phyloP scores from a whole-genome alignment of 2,329 filamentous ascomycete species.

The Zarea fungicola region DNA sequence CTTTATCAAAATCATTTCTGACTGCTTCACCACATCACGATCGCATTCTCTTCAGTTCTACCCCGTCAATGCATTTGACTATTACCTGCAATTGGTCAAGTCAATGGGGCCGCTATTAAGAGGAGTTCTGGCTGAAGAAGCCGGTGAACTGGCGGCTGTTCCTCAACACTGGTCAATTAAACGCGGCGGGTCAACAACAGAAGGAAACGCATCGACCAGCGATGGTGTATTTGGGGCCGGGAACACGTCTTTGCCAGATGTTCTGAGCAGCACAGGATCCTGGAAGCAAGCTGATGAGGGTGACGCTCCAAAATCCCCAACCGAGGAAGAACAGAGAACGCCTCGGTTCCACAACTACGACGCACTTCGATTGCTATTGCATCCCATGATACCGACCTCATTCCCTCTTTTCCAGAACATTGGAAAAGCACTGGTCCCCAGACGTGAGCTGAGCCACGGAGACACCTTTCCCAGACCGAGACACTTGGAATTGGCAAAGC shows the following conservation, averaged over 20 bases:
- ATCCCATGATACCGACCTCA: constrained; percentile 72
- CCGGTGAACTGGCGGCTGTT: constrained; percentile 66
- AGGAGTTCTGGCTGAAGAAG: constrained; percentile 79
- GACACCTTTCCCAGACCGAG: constrained; percentile 55
- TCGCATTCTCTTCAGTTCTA: constrained; percentile 62
- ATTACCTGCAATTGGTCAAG: constrained; percentile 69
- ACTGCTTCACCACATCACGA: constrained; percentile 67
- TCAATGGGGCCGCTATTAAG: constrained; percentile 73
- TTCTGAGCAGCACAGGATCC: constrained; percentile 23
- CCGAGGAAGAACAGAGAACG: constrained; percentile 38
- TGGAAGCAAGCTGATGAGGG: constrained; percentile 21
- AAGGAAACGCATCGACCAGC: constrained; percentile 17
- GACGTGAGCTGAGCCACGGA: constrained; percentile 52
- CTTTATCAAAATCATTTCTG: constrained; percentile 67
- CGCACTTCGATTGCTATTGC: constrained; percentile 69
- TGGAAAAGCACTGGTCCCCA: constrained; percentile 73
- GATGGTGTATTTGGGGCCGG: constrained; percentile 23
- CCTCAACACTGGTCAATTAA: constrained; percentile 59
- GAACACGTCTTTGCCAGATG: constrained; percentile 28
- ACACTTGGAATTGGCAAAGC: constrained; percentile 53
- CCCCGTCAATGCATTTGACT: constrained; percentile 77
- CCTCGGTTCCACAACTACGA: constrained; percentile 67
- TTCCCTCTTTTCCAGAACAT: constrained; percentile 81
- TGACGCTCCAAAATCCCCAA: constrained; percentile 32
- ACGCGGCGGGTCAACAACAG: constrained; percentile 25